phyloP scores from a whole-genome alignment of 1,284 basidiomycete species.

The Singerocomus inundabilis region DNA sequence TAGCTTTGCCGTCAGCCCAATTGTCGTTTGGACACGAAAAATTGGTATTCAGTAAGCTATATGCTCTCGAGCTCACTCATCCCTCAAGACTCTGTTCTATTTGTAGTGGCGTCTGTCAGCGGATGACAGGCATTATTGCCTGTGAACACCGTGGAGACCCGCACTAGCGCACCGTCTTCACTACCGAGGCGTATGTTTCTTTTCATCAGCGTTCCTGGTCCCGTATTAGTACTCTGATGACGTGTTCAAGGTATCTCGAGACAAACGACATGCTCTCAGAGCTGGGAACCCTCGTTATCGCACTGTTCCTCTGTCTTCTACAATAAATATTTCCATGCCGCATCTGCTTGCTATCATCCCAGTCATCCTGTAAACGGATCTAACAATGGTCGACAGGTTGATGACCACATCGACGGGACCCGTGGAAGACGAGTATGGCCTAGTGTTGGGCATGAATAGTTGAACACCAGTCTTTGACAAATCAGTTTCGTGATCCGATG shows the following conservation, averaged over 20 bases:
- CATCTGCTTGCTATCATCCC: neutral
- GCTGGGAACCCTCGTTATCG: conserved; percentile 55
- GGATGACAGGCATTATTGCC: conserved; percentile 1
- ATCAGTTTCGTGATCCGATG: conserved; percentile 11
- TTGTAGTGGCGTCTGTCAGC: conserved; percentile 18
- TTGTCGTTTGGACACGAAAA: neutral
- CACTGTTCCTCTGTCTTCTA: conserved; percentile 47
- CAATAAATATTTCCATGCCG: conserved; percentile 31
- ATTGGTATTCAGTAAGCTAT: conserved; percentile 42
- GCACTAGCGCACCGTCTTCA: conserved; percentile 35
- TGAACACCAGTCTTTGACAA: conserved; percentile 41
- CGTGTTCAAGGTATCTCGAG: conserved; percentile 40
- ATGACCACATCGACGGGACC: conserved; percentile 21
- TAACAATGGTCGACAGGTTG: conserved; percentile 44
- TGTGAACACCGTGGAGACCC: conserved; percentile 5
- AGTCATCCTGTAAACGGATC: conserved; percentile 33
- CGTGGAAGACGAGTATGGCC: neutral
- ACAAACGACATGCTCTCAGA: conserved; percentile 54
- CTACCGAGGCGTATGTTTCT: conserved; percentile 38
- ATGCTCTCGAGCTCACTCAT: neutral
- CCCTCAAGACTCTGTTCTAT: neutral
- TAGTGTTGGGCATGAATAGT: conserved; percentile 33
- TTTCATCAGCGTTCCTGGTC: neutral
- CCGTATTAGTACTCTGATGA: conserved; percentile 4
- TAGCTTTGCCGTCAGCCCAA: conserved; percentile 9